Percentiles rank a stretch among this genome's conserved stretches.
Evolutionary conservation across 2,329 filamentous ascomycete species (phyloP).

Genomic region (Aspergillus proliferans): DNA sequence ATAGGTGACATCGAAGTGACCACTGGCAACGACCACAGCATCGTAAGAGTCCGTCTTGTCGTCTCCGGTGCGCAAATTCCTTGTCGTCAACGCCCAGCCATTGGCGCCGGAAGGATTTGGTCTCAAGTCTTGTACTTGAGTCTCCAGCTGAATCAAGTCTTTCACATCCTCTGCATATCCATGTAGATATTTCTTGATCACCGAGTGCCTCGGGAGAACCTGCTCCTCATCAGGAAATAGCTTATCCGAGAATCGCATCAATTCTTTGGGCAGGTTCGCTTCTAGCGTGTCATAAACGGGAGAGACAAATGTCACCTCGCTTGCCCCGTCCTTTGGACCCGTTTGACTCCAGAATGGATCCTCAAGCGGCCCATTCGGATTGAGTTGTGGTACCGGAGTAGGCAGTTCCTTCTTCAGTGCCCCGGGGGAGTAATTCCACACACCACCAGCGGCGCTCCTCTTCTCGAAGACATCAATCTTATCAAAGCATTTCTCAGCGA

Average conservation of each 20-base stretch:
- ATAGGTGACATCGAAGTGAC: conserved; percentile 66
- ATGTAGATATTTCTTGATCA: conserved; percentile 68
- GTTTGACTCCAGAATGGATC: conserved; percentile 50
- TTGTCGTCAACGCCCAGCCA: conserved; percentile 57
- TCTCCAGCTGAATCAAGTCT: conserved; percentile 62
- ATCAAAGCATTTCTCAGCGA: conserved; percentile 63
- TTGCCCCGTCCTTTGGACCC: conserved; percentile 13
- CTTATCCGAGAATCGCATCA: conserved; percentile 76
- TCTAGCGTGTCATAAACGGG: conserved; percentile 77
- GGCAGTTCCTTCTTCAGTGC: conserved; percentile 36
- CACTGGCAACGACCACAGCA: conserved; percentile 68
- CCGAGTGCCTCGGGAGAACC: conserved; percentile 67
- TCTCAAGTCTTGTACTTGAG: conserved; percentile 59
- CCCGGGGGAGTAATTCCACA: conserved; percentile 72
- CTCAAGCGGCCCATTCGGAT: conserved; percentile 55
- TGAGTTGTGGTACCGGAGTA: conserved; percentile 61
- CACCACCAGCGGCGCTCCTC: conserved; percentile 66
- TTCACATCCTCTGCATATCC: conserved; percentile 64
- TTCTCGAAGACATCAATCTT: conserved; percentile 77
- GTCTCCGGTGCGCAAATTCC: conserved; percentile 43
- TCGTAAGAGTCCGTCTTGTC: conserved; percentile 54
- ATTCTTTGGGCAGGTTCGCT: conserved; percentile 73
- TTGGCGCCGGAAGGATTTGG: conserved; percentile 28
- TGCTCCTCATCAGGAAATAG: conserved; percentile 58
- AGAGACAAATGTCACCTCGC: conserved; percentile 62